These are phyloP conservation scores for Pyrenophora teres DNA, from an alignment of 2,329 filamentous ascomycete genomes.

Conservation along the genomic window DNA sequence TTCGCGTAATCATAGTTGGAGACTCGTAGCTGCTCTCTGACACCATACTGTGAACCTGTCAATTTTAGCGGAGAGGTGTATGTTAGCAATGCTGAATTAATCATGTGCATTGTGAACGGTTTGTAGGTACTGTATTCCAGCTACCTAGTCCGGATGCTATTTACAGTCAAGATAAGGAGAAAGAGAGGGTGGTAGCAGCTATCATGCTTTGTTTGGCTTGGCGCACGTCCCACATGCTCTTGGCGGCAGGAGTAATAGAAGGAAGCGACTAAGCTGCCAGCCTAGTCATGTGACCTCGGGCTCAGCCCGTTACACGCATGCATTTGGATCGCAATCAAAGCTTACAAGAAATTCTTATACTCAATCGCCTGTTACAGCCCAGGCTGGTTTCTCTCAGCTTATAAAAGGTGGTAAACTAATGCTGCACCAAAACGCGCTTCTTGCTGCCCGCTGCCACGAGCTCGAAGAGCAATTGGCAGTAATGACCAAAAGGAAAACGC, in stretches of 20 bases:
- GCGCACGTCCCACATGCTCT: too few relatives aligned
- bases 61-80: too few relatives aligned
- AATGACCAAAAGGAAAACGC: slow-evolving; percentile 2
- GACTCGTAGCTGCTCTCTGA: too few relatives aligned
- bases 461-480: not conserved
- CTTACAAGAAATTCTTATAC: not conserved
- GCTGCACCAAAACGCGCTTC: not conserved
- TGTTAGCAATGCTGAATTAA: too few relatives aligned
- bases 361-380: not conserved
- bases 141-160: not conserved
- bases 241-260: too few relatives aligned
- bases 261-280: too few relatives aligned
- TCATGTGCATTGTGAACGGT: not conserved
- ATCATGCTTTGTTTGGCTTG: too few relatives aligned
- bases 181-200: not conserved
- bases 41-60: too few relatives aligned
- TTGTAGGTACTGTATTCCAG: not conserved
- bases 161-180: not conserved
- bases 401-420: not conserved
- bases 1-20: too few relatives aligned
- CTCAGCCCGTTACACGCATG: too few relatives aligned
- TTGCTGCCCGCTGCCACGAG: not conserved
- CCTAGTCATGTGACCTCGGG: too few relatives aligned
- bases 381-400: not conserved
- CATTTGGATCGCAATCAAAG: not conserved